phyloP scores from a whole-genome alignment of 2,329 filamentous ascomycete species.

The Penicillium thymicola region DNA sequence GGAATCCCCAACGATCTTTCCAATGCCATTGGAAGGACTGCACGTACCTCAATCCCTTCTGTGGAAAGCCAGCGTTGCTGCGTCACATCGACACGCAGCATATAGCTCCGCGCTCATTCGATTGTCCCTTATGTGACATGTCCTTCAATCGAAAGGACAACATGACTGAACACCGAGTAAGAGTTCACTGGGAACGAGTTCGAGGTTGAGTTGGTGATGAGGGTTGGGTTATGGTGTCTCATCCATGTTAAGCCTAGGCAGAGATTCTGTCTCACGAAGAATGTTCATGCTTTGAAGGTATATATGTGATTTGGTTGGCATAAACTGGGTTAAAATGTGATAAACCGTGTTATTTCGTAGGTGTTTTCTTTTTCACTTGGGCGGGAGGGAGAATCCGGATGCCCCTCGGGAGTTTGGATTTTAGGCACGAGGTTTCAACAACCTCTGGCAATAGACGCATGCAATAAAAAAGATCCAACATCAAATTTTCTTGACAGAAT shows the following conservation, averaged over 20 bases:
- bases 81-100: constrained; percentile 1
- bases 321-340: too few relatives aligned
- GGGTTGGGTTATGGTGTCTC: neutral
- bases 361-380: neutral
- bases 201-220: neutral
- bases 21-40: neutral
- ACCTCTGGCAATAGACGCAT: neutral
- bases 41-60: neutral
- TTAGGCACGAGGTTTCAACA: neutral
- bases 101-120: neutral
- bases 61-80: neutral
- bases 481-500: too few relatives aligned
- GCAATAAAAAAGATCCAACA: neutral
- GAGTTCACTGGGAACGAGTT: neutral
- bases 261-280: neutral
- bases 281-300: neutral
- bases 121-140: neutral
- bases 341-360: neutral
- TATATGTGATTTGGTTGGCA: too few relatives aligned
- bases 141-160: neutral
- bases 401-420: neutral
- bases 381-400: neutral
- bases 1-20: neutral
- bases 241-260: neutral
- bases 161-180: neutral